phyloP scores from a whole-genome alignment of 225 moss, liverwort and hornwort genomes.

The Takakia lepidozioides region DNA sequence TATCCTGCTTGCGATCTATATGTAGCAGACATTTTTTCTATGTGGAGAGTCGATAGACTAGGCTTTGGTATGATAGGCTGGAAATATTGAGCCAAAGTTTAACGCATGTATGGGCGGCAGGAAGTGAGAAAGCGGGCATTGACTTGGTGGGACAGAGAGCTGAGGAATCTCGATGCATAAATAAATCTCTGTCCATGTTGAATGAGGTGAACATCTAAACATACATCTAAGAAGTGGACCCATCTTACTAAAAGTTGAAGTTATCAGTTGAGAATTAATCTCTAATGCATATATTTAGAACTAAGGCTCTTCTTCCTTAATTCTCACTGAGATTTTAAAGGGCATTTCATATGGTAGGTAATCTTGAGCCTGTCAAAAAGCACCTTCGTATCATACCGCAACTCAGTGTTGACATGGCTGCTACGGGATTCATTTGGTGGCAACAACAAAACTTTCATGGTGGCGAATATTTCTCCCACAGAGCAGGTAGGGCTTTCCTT shows the following conservation, averaged over 20 bases:
- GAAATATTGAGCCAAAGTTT: background rate
- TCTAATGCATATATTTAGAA: too few relatives aligned
- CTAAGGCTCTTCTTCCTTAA: too few relatives aligned
- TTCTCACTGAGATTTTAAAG: too few relatives aligned
- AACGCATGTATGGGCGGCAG: constrained; percentile 16
- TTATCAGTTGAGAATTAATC: too few relatives aligned
- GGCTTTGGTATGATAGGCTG: too few relatives aligned
- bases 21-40: too few relatives aligned
- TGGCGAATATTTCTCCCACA: constrained; percentile 55
- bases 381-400: constrained; percentile 42
- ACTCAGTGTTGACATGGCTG: constrained; percentile 53
- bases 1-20: too few relatives aligned
- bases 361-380: constrained; percentile 50
- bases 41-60: too few relatives aligned
- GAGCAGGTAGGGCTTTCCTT: too few relatives aligned
- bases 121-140: constrained; percentile 38
- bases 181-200: constrained; percentile 45
- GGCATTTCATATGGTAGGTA: constrained; percentile 27
- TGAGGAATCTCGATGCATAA: constrained; percentile 55
- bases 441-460: constrained; percentile 49
- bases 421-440: constrained; percentile 56
- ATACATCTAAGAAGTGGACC: too few relatives aligned
- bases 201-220: constrained; percentile 49
- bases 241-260: too few relatives aligned
- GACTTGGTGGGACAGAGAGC: constrained; percentile 4